Conservation (phyloP, 2,329 filamentous ascomycete genomes). For the Pseudonectria buxi region DNA sequence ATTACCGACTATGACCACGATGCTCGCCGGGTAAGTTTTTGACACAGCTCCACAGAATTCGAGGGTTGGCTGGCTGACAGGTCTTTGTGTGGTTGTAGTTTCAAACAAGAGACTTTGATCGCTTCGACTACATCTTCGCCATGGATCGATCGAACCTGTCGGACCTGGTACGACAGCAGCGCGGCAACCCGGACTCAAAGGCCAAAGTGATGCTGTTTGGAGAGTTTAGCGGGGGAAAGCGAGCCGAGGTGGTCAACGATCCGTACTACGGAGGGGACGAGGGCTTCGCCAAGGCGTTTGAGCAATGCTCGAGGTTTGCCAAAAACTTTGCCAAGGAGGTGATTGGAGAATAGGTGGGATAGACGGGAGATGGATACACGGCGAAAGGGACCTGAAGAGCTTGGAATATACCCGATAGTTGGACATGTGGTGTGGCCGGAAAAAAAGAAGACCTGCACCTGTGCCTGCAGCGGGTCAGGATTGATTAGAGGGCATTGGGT, state of each 20-base stretch:
- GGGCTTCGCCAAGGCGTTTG: constrained; percentile 80
- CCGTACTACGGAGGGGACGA: constrained; percentile 86
- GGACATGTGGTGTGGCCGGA: no score
- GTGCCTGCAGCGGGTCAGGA: no score
- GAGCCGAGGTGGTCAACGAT: constrained; percentile 69
- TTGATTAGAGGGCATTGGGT: no score
- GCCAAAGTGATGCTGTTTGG: constrained; percentile 78
- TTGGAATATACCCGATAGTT: constrained; percentile 18
- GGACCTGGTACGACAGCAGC: constrained; percentile 57
- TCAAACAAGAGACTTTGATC: constrained; percentile 63
- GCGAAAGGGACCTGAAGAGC: neutral
- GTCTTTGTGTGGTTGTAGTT: constrained; percentile 31
- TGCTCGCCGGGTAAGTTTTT: constrained; percentile 60
- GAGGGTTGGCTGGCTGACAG: no score
- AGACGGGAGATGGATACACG: neutral
- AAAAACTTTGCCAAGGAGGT: constrained; percentile 64
- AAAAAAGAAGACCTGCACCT: no score
- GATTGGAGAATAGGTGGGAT: constrained; percentile 17
- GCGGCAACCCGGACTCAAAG: constrained; percentile 50
- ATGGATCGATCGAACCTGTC: constrained; percentile 84
- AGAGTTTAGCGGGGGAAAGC: constrained; percentile 60
- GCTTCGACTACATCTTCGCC: constrained; percentile 88
- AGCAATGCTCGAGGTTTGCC: constrained; percentile 73
- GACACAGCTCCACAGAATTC: neutral
- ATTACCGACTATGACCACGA: constrained; percentile 71